A percentile compares a stretch with the other conserved stretches of the same genome.
These are phyloP conservation scores for Stereocaulon alpinum DNA, from an alignment of 495 filamentous ascomycete genomes.

Conservation along the genomic window DNA sequence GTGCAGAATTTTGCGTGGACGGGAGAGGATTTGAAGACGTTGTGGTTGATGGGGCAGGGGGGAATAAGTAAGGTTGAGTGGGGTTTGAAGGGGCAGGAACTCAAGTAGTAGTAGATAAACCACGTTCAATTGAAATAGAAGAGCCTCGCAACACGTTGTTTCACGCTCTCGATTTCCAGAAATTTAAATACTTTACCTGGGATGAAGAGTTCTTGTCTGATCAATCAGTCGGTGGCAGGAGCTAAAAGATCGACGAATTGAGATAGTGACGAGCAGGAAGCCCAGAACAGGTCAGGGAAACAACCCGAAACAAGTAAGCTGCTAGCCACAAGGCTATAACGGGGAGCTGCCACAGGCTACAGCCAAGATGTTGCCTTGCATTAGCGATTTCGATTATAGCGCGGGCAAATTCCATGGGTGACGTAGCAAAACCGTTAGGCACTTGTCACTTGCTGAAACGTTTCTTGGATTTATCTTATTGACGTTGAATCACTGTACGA, in stretches of 20 bases:
- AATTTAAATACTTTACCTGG: too few relatives aligned
- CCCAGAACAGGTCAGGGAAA: too few relatives aligned
- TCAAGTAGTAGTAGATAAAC: background rate
- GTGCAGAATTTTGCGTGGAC: conserved; percentile 29
- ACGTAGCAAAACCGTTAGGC: background rate
- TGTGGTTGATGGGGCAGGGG: conserved; percentile 24
- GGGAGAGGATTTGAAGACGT: conserved; percentile 22
- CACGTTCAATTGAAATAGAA: too few relatives aligned
- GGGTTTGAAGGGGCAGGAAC: conserved; percentile 24
- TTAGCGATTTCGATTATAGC: background rate
- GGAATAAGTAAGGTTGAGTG: conserved; percentile 26
- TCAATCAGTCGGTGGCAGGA: too few relatives aligned
- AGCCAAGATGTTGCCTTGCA: background rate
- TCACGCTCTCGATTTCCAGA: too few relatives aligned
- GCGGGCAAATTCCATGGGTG: conserved; percentile 3
- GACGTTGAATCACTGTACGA: background rate
- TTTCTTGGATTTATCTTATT: background rate
- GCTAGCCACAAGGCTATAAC: background rate
- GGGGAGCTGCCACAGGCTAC: too few relatives aligned
- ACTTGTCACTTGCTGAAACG: too few relatives aligned
- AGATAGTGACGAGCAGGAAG: too few relatives aligned
- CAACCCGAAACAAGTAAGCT: background rate
- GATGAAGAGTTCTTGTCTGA: too few relatives aligned
- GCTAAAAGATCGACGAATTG: too few relatives aligned
- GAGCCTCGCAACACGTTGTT: too few relatives aligned